Base-by-base conservation (phyloP, 306 rosid species). In the Ochetophila trinervis region DNA sequence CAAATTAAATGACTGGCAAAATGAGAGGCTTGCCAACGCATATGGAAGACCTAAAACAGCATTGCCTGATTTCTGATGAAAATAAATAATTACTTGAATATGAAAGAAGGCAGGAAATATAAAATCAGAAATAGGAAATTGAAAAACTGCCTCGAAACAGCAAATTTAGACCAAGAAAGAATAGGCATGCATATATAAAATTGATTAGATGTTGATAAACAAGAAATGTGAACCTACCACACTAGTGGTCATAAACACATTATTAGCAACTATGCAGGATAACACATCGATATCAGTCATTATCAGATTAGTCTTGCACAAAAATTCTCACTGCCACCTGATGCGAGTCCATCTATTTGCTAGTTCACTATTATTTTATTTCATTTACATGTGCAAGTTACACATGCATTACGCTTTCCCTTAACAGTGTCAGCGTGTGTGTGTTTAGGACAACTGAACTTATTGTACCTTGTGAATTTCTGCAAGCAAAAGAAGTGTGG, bases 11-110 rank as follows among this genome's bases (percentile, higher is more conserved):
- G 99, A 93, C 50, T 82, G 92, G 85, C 97, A 90, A 77, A 89
- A 93, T 47, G 94, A 89, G 60, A 93, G 94, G 80, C 99, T 90
- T 47, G 99, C 99, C 79, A 93, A 79, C 37, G 89, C 97, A 75
- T 89, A 93, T 2, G 98, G 96, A 71, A 93, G 83, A 49, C 96
- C 91, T 66, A 93, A 76, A 84, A 93, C 97, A 17, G 94, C 91
- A 76, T 90, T 89, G 59, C 98, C 97, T 22, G 98, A 93, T 89
- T 85, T 88, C 98, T 93, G 91, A 69, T 53, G 50, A 58, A 62
- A 54, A 9, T 21, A 73, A 68, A 40, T 20, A 6, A 37, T 15
- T 18, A 60, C 14, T 55, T 35, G 3, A 51, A 20, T 19, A 12
- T 57, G 30, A 45, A 6, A 5, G 14, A 63, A 8, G 30, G 2